Evolutionary conservation across 257 asterid species (phyloP), one percentile per base, ranked within the genome.

Genomic region (Solanum habrochaites): DNA sequence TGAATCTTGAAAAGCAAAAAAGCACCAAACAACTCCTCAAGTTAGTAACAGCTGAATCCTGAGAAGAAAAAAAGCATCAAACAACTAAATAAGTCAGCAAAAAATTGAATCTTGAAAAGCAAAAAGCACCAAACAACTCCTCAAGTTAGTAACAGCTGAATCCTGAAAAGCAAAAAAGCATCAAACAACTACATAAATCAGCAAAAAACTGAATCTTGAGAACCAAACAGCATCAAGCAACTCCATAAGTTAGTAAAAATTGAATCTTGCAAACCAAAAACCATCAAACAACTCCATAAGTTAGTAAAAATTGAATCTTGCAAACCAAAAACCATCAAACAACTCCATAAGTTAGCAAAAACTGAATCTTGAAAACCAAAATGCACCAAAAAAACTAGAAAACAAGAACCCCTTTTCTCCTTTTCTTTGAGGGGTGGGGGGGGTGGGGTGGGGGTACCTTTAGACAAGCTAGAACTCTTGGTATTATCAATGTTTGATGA

Each of bases 401-500:
- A 62, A 37, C 39, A 66, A 8, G 16, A 62, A 15, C 60, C 32
- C 14, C 13, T 52, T 83, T 43, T 12, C 7, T 4, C 32, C 15
- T 21, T 45, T 31, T 87, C 35, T 20, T 14, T 58, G 6, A 18
- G 8, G 13, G 60, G 60, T 49, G 52, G 52, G 18, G 13, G 58
- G 58, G 60, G 72, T 35, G 42, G 82, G 31, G 42, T 31, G 27
- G 27, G 40, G 60, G 35, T 40, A 96, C 99, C 99, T 91, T 85
- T 31, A 40, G 92, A 91, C 84, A 95, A 90, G 83, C 90, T 90
- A 75, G 91, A 62, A 49, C 89, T 88, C 52, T 88, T 88, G 64
- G 96, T 91, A 87, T 93, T 89, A 83, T 94, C 92, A 88, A 83
- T 37, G 10, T 40, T 77, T 75, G 94, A 92, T 77, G 88, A 88